A percentile compares a stretch with the other conserved stretches of the same genome.
Evolutionary conservation across 208 protist species (phyloP).

Genomic region (Leptomonas pyrrhocoris): DNA sequence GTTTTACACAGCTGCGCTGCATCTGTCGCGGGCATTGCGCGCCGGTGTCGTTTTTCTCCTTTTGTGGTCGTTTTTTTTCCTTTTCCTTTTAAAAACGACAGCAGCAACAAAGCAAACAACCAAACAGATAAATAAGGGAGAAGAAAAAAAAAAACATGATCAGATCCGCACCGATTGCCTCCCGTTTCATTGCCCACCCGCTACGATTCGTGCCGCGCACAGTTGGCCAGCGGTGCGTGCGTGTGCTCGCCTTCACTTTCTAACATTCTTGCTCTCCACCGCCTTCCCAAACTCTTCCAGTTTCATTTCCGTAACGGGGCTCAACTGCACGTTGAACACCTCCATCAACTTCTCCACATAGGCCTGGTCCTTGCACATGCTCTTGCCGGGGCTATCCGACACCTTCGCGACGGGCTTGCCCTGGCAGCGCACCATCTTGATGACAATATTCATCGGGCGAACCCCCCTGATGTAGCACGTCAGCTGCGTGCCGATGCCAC

Average conservation of each 20-base stretch:
- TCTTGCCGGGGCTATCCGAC: conserved; percentile 87
- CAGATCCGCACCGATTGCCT: no score
- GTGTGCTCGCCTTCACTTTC: background rate
- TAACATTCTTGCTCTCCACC: background rate
- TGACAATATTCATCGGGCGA: conserved; percentile 83
- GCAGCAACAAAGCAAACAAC: no score
- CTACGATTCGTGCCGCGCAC: no score
- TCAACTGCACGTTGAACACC: conserved; percentile 62
- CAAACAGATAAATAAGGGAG: background rate
- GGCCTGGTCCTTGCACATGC: conserved; percentile 57
- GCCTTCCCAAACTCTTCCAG: background rate
- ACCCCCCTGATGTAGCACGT: conserved; percentile 84
- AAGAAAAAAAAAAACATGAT: conserved; percentile 1
- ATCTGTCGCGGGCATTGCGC: no score
- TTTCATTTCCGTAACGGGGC: conserved; percentile 4
- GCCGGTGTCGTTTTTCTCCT: no score
- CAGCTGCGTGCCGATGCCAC: conserved; percentile 85
- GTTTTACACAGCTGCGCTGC: no score
- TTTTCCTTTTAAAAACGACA: no score
- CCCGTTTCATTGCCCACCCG: no score
- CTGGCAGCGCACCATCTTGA: conserved; percentile 91
- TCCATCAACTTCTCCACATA: conserved; percentile 67
- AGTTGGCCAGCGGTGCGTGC: no score
- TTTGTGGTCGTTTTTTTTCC: no score
- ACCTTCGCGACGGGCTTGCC: conserved; percentile 87